Percentiles rank a stretch among this genome's conserved stretches.
phyloP scores from a whole-genome alignment of 2,329 filamentous ascomycete genomes.

The Penicillium palitans region DNA sequence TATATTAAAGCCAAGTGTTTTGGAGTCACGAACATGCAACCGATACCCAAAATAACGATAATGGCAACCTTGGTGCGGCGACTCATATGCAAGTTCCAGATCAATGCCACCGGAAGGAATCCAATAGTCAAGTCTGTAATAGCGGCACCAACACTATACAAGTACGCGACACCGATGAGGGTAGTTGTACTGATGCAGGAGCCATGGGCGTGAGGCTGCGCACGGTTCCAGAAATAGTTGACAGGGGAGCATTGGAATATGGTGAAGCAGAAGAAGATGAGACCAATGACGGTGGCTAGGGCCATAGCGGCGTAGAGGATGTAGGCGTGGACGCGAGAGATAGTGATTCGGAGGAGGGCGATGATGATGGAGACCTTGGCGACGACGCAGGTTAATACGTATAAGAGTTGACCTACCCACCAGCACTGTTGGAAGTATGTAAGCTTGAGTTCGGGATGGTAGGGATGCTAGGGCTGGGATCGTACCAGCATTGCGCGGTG shows the following conservation, averaged over 20 bases:
- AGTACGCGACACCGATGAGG: constrained; percentile 54
- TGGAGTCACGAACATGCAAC: constrained; percentile 46
- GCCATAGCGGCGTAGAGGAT: constrained; percentile 49
- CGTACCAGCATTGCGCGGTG: constrained; percentile 28
- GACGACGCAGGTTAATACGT: constrained; percentile 48
- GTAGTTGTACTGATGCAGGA: constrained; percentile 46
- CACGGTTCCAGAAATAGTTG: constrained; percentile 50
- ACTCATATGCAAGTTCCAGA: constrained; percentile 58
- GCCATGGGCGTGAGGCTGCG: constrained; percentile 26
- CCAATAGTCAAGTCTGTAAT: constrained; percentile 54
- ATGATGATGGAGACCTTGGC: constrained; percentile 54
- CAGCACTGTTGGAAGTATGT: constrained; percentile 34
- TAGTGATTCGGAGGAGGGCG: constrained; percentile 53
- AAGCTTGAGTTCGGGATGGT: background rate
- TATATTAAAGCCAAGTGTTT: background rate
- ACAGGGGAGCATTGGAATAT: constrained; percentile 54
- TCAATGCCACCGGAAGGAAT: constrained; percentile 54
- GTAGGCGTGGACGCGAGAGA: constrained; percentile 46
- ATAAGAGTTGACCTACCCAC: constrained; percentile 56
- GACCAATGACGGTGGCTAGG: constrained; percentile 45
- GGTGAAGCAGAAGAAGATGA: constrained; percentile 51
- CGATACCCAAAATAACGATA: constrained; percentile 54
- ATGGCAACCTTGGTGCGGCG: constrained; percentile 53
- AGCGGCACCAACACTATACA: constrained; percentile 50
- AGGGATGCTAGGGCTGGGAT: background rate